Conservation (phyloP, 2,329 filamentous ascomycete genomes). For the Phyllosticta citrichinensis region DNA sequence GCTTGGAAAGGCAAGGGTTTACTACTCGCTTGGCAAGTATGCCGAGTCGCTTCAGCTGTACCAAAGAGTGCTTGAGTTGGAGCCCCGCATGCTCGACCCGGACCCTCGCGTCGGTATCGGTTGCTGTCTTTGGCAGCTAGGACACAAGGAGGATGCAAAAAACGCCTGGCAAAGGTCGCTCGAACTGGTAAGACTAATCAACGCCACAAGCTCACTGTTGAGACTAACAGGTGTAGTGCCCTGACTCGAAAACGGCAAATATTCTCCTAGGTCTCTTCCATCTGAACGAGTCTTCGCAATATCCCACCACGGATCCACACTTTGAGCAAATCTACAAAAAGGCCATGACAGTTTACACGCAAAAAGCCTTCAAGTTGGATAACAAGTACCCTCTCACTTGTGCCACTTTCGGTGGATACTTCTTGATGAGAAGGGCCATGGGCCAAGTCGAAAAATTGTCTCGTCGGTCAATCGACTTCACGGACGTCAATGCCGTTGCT, state of each 20-base stretch:
- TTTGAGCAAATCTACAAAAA: conserved; percentile 82
- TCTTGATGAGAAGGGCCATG: conserved; percentile 72
- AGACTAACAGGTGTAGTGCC: conserved; percentile 35
- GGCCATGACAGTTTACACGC: conserved; percentile 89
- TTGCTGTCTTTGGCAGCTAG: conserved; percentile 93
- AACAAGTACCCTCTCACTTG: conserved; percentile 85
- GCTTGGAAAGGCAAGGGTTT: conserved; percentile 77
- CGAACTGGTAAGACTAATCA: conserved; percentile 50
- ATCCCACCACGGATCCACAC: conserved; percentile 71
- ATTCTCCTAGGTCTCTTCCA: conserved; percentile 86
- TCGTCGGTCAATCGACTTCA: conserved; percentile 87
- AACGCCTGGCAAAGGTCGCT: conserved; percentile 80
- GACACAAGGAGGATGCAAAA: conserved; percentile 87
- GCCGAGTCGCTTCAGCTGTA: conserved; percentile 74
- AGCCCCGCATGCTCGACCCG: conserved; percentile 80
- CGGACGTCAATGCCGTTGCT: conserved; percentile 90
- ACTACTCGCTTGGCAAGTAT: conserved; percentile 80
- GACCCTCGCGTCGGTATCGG: conserved; percentile 95
- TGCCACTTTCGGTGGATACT: conserved; percentile 82
- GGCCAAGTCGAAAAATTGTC: conserved; percentile 76
- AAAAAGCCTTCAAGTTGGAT: conserved; percentile 87
- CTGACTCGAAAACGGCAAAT: conserved; percentile 80
- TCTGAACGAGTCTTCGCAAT: conserved; percentile 73
- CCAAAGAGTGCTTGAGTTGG: conserved; percentile 75
- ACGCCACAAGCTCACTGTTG: background rate